Evolutionary conservation across 2,329 filamentous ascomycete species (phyloP), one percentile per base, ranked within the genome.

Genomic region (Aspergillus tanneri): DNA sequence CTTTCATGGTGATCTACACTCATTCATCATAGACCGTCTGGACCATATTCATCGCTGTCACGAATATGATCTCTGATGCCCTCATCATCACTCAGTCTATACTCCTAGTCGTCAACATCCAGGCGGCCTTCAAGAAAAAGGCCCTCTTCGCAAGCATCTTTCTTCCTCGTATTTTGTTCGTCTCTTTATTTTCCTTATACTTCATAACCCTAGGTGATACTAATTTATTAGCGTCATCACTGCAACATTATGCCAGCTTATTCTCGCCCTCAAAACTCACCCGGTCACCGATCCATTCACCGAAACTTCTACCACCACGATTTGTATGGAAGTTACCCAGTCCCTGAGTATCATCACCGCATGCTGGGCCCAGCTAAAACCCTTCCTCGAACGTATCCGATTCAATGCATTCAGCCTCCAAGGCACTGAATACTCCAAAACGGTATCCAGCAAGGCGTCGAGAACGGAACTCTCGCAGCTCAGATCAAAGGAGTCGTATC

Each of bases 341-440:
- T 59, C 52, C 21, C 36, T 56, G 2, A 60, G 59, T 39, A 62
- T 62, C 12, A 50, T 61, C 24, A 59, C 59, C 0, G 59, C 59
- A 18, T 59, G 52, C 42, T 61, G 55, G 57, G 50, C 47, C 9
- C 57, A 60, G 36, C 37, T 61, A 3, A 60, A 50, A 14, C 59
- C 56, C 7, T 61, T 60, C 43, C 43, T 61, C 12, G 52, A 50
- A 11, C 57, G 52, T 46, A 43, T 59, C 38, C 49, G 51, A 24
- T 57, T 54, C 7, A 57, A 52, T 27, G 54, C 52, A 7, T 46
- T 58, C 37, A 48, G 39, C 7, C 43, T 60, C 10, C 38, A 44
- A n/a, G 48, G 50, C 0, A 49, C 21, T 8, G 27, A 35, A 25
- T 46, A 19, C 7, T 14, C 25, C 5, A 19, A 28, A 32, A 22